Evolutionary conservation across 2,329 filamentous ascomycete genomes (phyloP), one percentile per base, ranked within the genome.

Genomic region (Trichoderma afroharzianum): DNA sequence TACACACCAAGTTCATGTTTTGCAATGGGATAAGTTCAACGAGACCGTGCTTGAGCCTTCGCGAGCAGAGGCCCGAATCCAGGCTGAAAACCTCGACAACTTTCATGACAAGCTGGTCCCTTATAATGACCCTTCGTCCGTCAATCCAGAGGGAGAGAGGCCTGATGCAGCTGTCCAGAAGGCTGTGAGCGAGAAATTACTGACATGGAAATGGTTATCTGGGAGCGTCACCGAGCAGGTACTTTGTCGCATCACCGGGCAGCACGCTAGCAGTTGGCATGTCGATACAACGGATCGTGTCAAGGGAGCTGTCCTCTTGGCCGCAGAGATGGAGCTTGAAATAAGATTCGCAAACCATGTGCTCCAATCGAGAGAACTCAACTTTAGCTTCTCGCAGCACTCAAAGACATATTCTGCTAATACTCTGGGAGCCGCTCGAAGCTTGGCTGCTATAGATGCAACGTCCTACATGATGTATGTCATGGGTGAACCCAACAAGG

Each of bases 11-110:
- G 80, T 85, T 24, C 83, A 84, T 71, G 82, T 87, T 32, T 82
- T 87, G 76, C 83, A 85, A 75, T 90, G 88, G 89, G 85, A 90
- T 76, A 80, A 77, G 32, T 86, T 85, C 76, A 85, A 86, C 75
- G 88, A 91, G 75, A 81, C 85, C 3, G 79, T 91, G 2, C 80
- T 81, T 36, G 84, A 87, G n/a, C 82, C 87, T 30, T 79, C 83
- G 78, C 76, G 74, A 11, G 76, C 80, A n/a, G 86, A 88, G 75
- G 81, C 82, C 18, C 82, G 81, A 18, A 82, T 84, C 30, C 84
- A 86, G 71, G 81, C 80, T 63, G 80, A 83, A 62, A 81, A 78
- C 30, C 76, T 87, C 4, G 78, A 79, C 57, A 74, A 79, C 3
- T 80, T 83, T 18, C 82, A 82, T 72, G 75, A 78, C 2, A 79